A percentile compares a stretch with the other conserved stretches of the same genome.
Conservation (phyloP, 2,329 filamentous ascomycete species). For the Fusarium coicis region DNA sequence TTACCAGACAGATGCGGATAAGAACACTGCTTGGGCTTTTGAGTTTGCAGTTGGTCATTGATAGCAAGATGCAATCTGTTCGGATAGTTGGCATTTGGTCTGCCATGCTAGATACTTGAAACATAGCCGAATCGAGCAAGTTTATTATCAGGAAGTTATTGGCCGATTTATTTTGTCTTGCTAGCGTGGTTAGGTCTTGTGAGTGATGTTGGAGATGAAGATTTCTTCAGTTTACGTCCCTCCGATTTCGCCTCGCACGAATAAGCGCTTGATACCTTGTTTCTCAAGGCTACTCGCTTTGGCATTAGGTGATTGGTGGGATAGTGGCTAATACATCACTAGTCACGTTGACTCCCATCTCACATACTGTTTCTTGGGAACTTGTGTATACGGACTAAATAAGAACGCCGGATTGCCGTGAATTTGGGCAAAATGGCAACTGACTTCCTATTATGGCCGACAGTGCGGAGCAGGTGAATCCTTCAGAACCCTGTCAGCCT, state of each 20-base stretch:
- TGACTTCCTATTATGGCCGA: not conserved
- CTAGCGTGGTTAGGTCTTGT: not conserved
- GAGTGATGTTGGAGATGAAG: not conserved
- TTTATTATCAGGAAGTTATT: not conserved
- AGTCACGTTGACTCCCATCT: not conserved
- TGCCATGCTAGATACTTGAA: not conserved
- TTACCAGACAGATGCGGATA: not conserved
- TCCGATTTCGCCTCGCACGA: too few relatives aligned
- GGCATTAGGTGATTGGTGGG: fast-evolving
- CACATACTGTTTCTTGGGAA: fast-evolving
- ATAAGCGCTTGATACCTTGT: not conserved
- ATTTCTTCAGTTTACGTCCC: too few relatives aligned
- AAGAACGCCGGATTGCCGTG: not conserved
- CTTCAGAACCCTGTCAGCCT: not conserved
- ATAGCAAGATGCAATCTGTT: not conserved
- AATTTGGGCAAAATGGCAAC: not conserved
- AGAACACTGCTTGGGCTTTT: not conserved
- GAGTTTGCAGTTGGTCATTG: not conserved
- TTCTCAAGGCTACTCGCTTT: not conserved
- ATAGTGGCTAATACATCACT: fast-evolving
- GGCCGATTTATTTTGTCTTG: too few relatives aligned
- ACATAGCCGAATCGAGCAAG: not conserved
- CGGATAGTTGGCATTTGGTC: not conserved
- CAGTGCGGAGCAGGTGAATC: not conserved
- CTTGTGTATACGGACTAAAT: not conserved